Evolutionary conservation across 768 basidiomycete species (phyloP), one percentile per base, ranked within the genome.

Genomic region (Saitozyma podzolica): DNA sequence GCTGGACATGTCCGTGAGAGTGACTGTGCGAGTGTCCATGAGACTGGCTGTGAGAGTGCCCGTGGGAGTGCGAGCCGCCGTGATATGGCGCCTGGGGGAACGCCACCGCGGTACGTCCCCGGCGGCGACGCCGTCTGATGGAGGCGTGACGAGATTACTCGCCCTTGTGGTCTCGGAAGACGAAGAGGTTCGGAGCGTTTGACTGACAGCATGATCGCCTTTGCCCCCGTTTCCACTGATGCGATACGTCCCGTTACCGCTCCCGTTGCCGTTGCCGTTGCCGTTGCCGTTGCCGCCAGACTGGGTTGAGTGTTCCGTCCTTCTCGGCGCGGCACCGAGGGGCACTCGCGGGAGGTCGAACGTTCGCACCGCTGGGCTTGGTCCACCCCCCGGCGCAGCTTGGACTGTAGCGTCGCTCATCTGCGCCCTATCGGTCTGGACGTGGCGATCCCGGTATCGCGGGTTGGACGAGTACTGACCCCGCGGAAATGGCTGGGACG

Each of bases 101-200:
- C 29, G 29, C 29, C 29, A 29, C 29, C 29, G 29, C 29, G 29
- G 29, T 29, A 29, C 29, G 29, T 29, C 29, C 29, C 29, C 29
- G 29, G 29, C 29, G 29, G 29, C 29, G 29, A 29, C 29, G 29
- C 2, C 5, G 29, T 29, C 29, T 29, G 29, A 29, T 52, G 68
- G 53, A 47, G 57, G 63, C 14, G 61, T 62, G 9, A 59, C 45
- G 41, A 58, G 51, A 42, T 20, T 61, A n/a, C 86, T 84, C 16
- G 82, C 81, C 82, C 70, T 40, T 82, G 83, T 8, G 39, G 65
- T 56, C 40, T 70, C 64, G 17, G 60, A 60, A 17, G 72, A 70
- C 50, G 65, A 57, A 55, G 48, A 14, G 42, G 60, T 43, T 39
- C 45, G 11, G 29, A 29, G 29, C 29, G 29, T 29, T 29, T 29